phyloP scores from a whole-genome alignment of 805 yeast species.

The Millerago galiae region DNA sequence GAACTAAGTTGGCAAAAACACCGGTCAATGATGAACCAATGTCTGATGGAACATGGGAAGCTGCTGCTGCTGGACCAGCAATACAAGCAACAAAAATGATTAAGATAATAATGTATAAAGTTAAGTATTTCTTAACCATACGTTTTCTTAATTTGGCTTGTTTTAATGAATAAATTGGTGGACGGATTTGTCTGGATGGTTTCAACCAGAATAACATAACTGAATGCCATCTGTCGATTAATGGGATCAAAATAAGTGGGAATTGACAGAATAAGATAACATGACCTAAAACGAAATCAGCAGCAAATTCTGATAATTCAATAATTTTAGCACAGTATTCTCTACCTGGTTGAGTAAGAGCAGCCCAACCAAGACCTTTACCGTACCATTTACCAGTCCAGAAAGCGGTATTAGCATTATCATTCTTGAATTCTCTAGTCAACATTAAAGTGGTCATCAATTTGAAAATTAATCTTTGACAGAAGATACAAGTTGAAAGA shows the following conservation, averaged over 20 bases:
- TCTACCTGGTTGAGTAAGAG: constrained; percentile 92
- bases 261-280: constrained; percentile 78
- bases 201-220: constrained; percentile 98
- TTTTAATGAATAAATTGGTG: constrained; percentile 94
- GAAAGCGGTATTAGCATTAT: constrained; percentile 95
- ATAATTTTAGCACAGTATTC: constrained; percentile 91
- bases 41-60: constrained; percentile 40
- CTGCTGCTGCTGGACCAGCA: constrained; percentile 89
- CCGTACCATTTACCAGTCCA: constrained; percentile 99
- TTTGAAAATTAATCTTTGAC: constrained; percentile 86
- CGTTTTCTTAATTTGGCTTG: constrained; percentile 95
- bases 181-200: constrained; percentile 94
- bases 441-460: constrained; percentile 68
- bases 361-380: constrained; percentile 86
- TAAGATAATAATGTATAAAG: constrained; percentile 68
- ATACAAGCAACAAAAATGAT: constrained; percentile 67
- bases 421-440: constrained; percentile 95
- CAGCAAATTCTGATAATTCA: constrained; percentile 93
- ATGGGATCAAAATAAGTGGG: constrained; percentile 81
- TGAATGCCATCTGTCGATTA: constrained; percentile 95
- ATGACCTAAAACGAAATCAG: constrained; percentile 94
- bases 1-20: constrained; percentile 65
- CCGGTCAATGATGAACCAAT: constrained; percentile 30
- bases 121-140: constrained; percentile 91
- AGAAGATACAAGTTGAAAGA: constrained; percentile 71